Conservation (phyloP, 2,329 filamentous ascomycete genomes). For the Byssochlamys sp. region DNA sequence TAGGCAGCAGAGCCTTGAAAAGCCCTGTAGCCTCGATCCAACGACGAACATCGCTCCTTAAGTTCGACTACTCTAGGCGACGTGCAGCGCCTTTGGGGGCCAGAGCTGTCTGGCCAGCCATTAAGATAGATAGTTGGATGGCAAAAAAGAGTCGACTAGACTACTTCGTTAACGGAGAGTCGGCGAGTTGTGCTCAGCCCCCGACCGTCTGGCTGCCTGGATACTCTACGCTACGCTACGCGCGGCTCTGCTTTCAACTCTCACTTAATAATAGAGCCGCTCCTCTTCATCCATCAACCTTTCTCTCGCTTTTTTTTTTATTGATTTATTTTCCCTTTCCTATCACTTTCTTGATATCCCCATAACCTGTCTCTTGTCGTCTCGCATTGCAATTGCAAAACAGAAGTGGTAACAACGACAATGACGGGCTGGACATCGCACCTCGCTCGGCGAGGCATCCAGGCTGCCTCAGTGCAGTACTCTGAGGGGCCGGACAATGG, state of each 20-base stretch:
- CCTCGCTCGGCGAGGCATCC: constrained; percentile 29
- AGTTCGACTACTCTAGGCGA: background rate
- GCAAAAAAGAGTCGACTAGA: background rate
- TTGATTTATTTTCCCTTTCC: background rate
- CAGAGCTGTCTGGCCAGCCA: background rate
- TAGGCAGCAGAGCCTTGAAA: too few relatives aligned
- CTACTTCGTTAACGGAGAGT: background rate
- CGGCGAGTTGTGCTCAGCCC: background rate
- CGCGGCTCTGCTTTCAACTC: background rate
- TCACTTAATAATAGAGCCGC: background rate
- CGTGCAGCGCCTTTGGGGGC: background rate
- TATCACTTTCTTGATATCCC: background rate
- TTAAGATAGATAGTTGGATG: background rate
- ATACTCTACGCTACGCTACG: background rate
- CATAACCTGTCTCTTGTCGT: background rate
- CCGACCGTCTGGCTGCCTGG: background rate
- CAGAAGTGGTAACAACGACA: background rate
- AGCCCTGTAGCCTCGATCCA: background rate
- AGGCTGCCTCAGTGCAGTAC: constrained; percentile 19
- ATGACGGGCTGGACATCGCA: constrained; percentile 7
- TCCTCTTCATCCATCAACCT: background rate
- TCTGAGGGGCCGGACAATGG: constrained; percentile 12
- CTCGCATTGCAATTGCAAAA: background rate
- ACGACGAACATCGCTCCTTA: background rate
- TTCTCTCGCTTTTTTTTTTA: background rate